Percentiles rank a stretch among this genome's conserved stretches.
phyloP scores from a whole-genome alignment of 2,329 filamentous ascomycete species.

The Clarireedia homoeocarpa region DNA sequence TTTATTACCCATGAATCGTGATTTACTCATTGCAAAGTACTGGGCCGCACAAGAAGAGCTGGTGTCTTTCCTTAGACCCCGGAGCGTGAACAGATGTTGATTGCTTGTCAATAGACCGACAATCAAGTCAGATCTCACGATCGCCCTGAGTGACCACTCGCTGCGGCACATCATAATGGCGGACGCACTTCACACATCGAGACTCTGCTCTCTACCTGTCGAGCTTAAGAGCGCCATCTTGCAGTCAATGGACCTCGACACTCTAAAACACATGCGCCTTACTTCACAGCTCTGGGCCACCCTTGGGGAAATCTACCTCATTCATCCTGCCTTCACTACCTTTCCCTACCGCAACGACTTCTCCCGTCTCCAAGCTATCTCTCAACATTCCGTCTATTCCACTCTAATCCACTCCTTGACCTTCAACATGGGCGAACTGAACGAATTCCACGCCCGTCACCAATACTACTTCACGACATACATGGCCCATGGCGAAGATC shows the following conservation, averaged over 20 bases:
- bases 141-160: no score
- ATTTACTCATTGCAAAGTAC: no score
- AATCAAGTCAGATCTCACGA: neutral
- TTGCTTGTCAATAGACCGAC: neutral
- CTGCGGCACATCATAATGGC: neutral
- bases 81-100: no score
- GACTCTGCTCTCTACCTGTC: neutral
- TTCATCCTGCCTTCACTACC: constrained; percentile 11
- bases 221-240: neutral
- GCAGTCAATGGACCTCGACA: neutral
- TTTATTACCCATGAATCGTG: no score
- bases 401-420: constrained; percentile 13
- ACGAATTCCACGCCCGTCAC: constrained; percentile 27
- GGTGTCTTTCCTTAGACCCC: no score
- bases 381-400: constrained; percentile 18
- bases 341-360: constrained; percentile 16
- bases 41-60: no score
- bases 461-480: neutral
- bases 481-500: no score
- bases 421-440: constrained; percentile 24
- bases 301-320: constrained; percentile 11
- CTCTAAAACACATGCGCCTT: neutral
- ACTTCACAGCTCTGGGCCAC: neutral
- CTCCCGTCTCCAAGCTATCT: constrained; percentile 15
- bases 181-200: neutral